phyloP scores from a whole-genome alignment of 73 alveolate species.

The Paramecium octaurelia region DNA sequence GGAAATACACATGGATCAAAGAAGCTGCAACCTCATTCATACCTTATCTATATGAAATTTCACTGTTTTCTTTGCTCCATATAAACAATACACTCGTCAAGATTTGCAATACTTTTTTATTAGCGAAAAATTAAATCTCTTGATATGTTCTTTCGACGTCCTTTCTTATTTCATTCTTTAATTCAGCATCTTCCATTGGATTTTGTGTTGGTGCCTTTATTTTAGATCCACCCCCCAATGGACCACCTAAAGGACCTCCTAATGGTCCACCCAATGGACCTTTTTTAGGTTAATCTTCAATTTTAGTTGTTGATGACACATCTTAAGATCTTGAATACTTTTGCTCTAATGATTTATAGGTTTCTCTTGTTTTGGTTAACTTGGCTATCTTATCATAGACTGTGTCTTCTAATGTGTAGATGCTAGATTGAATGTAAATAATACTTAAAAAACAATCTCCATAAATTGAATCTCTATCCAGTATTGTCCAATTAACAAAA shows the following conservation, averaged over 20 bases:
- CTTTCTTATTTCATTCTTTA: constrained; percentile 51
- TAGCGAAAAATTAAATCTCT: constrained; percentile 49
- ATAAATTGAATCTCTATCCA: constrained; percentile 42
- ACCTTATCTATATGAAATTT: constrained; percentile 59
- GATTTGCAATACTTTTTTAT: constrained; percentile 24
- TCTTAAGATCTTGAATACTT: constrained; percentile 10
- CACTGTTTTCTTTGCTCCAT: constrained; percentile 58
- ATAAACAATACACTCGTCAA: constrained; percentile 41
- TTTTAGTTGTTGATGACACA: background rate
- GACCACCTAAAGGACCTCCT: constrained; percentile 53
- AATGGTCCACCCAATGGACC: constrained; percentile 42
- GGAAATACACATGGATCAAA: constrained; percentile 39
- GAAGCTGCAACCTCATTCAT: constrained; percentile 66
- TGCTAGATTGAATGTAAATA: background rate
- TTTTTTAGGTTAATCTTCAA: background rate
- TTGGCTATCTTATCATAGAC: constrained; percentile 11
- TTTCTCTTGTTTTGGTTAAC: background rate
- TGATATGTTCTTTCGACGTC: constrained; percentile 62
- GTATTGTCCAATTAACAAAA: constrained; percentile 25
- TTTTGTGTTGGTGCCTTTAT: background rate
- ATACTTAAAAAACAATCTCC: constrained; percentile 50
- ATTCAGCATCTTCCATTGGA: constrained; percentile 38
- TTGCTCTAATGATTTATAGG: background rate
- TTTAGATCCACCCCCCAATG: background rate
- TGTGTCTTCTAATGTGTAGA: background rate